phyloP scores from a whole-genome alignment of 495 filamentous ascomycete genomes.

The Penicillium salamii region DNA sequence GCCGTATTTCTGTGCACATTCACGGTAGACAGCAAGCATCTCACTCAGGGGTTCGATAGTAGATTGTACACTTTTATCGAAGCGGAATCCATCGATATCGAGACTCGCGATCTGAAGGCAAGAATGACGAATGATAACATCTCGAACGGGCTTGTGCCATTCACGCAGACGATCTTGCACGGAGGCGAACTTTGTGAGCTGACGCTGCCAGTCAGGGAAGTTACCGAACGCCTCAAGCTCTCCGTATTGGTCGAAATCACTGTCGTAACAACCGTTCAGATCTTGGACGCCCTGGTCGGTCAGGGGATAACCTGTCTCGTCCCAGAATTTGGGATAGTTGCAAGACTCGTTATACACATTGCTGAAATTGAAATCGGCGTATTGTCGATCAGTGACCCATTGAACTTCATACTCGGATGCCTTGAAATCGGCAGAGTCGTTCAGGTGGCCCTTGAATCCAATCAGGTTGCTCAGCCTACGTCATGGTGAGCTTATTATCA shows the following conservation, averaged over 20 bases:
- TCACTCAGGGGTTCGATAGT: conserved; percentile 46
- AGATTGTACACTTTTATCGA: conserved; percentile 48
- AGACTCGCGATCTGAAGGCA: conserved; percentile 42
- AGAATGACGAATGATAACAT: conserved; percentile 29
- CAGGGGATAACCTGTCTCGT: conserved; percentile 39
- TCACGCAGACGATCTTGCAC: conserved; percentile 43
- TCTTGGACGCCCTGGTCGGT: conserved; percentile 23
- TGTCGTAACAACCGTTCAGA: conserved; percentile 35
- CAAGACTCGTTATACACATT: conserved; percentile 32
- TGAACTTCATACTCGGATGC: conserved; percentile 40
- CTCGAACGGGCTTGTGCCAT: conserved; percentile 35
- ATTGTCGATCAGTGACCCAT: conserved; percentile 40
- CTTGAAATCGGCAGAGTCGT: conserved; percentile 40
- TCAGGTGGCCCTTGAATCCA: conserved; percentile 44
- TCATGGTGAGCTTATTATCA: not conserved
- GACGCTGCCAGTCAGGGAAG: conserved; percentile 40
- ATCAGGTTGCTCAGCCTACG: conserved; percentile 45
- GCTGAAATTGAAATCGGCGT: conserved; percentile 37
- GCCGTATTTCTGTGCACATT: conserved; percentile 37
- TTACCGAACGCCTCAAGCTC: conserved; percentile 42
- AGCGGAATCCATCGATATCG: conserved; percentile 49
- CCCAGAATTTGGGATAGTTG: conserved; percentile 36
- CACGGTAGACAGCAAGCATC: conserved; percentile 35
- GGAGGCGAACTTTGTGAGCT: conserved; percentile 39
- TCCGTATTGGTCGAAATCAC: conserved; percentile 44